Base-by-base conservation (phyloP, 2,329 filamentous ascomycete genomes). In the Alternaria gansuensis region DNA sequence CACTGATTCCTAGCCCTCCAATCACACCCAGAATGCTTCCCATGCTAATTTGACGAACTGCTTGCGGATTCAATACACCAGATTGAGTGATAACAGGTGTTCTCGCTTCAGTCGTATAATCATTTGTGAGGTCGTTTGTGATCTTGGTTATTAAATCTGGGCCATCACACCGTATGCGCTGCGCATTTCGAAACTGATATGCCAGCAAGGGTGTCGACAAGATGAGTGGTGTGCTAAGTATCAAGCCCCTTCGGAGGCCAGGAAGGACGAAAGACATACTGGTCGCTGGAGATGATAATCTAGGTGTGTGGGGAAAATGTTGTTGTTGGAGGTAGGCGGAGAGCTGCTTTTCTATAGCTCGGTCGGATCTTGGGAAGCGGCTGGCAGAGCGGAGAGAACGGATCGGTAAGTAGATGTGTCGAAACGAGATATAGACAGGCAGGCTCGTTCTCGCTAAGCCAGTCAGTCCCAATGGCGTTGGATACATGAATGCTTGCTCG, bases 1-100 rank as follows among this genome's bases (percentile, higher is more conserved):
- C 80, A 58, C 87, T 87, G 26, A 93, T 82, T 0, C 88, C 78
- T 31, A 93, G 68, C 1, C 90, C 90, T 3, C 83, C 78, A 9
- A 77, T 41, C 31, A 77, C 66, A 3, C 73, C 82, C 29, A 81
- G 63, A 59, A 83, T 80, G 58, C 80, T 82, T 4, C 82, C 82
- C 53, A 78, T 67, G 51, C 78, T 81, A 44, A 83, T 68, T 65
- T 84, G 81, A 50, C 78, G 72, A 26, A 82, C 69, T 2, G 78
- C 77, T 11, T 68, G 64, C 1, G 78, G 74, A 59, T 82, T 83
- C 24, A 78, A 62, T 1, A 73, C 68, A 2, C 80, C 80, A 11
- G 73, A 75, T 26, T 75, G 66, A 40, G 74, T 74, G 58, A 72
- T 71, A 2, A 80, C 63, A 0, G 80, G 80, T 13, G 73, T 75